Conservation (phyloP, 495 filamentous ascomycete species). For the Talaromyces proteolyticus region DNA sequence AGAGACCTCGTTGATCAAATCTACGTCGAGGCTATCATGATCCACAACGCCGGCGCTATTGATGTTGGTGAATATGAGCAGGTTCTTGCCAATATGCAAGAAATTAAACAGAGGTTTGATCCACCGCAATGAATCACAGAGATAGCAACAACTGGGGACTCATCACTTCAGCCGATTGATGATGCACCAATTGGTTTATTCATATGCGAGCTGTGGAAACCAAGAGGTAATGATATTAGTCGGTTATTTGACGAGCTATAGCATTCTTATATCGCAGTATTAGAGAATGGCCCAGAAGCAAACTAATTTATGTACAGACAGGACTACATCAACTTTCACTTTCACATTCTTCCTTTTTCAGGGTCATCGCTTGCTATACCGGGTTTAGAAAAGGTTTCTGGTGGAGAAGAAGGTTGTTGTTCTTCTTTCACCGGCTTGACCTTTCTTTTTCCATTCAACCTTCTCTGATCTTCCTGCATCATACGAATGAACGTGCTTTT, state of each 20-base stretch:
- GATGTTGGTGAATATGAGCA: constrained; percentile 60
- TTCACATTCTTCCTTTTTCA: no score
- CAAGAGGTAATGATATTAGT: no score
- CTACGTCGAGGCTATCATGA: constrained; percentile 57
- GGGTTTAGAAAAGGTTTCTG: not conserved
- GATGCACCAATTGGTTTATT: no score
- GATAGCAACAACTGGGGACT: constrained; percentile 10
- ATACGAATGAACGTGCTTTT: constrained; percentile 66
- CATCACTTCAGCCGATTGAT: no score
- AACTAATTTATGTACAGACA: no score
- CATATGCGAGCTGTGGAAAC: no score
- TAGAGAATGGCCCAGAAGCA: no score
- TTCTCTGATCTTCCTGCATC: constrained; percentile 67
- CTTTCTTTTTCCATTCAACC: constrained; percentile 43
- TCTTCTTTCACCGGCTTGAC: constrained; percentile 3
- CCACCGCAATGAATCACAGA: constrained; percentile 10
- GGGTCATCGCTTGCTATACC: not conserved
- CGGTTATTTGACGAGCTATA: no score
- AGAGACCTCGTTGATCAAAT: constrained; percentile 12
- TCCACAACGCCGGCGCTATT: constrained; percentile 61
- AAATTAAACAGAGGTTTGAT: constrained; percentile 4
- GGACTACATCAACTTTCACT: not conserved
- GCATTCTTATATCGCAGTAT: no score
- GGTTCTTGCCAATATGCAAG: constrained; percentile 26
- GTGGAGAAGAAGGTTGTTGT: no score